A percentile compares a stretch with the other conserved stretches of the same genome.
Conservation (phyloP, 2,329 filamentous ascomycete species). For the Microsporum audouinii region DNA sequence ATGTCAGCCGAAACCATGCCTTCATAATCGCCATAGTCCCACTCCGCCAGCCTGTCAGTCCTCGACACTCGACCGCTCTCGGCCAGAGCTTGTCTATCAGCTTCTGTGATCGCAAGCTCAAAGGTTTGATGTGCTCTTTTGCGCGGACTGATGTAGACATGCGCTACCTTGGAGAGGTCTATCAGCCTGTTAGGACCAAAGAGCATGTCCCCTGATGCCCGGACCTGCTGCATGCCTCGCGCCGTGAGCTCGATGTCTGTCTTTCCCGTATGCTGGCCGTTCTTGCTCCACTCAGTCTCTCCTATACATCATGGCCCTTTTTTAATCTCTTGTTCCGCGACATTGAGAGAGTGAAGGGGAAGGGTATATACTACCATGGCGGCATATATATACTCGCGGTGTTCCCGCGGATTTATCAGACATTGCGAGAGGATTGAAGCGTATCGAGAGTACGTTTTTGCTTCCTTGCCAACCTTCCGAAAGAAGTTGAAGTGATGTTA, state of each 20-base stretch:
- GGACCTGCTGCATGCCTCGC: constrained; percentile 36
- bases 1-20: constrained; percentile 46
- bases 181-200: constrained; percentile 43
- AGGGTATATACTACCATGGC: constrained; percentile 24
- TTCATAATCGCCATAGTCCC: constrained; percentile 55
- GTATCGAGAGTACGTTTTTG: not conserved
- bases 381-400: constrained; percentile 30
- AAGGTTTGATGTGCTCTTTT: constrained; percentile 40
- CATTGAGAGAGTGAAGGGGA: not conserved
- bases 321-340: not conserved
- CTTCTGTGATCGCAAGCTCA: constrained; percentile 33
- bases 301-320: constrained; percentile 15
- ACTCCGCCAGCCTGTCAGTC: constrained; percentile 46
- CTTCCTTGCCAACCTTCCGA: not conserved
- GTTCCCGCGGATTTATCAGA: constrained; percentile 27
- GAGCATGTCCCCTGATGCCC: constrained; percentile 33
- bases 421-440: constrained; percentile 17
- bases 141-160: constrained; percentile 42
- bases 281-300: constrained; percentile 40
- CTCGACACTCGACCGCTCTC: constrained; percentile 31
- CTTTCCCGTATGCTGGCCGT: constrained; percentile 37
- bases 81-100: constrained; percentile 16
- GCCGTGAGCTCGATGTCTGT: constrained; percentile 36
- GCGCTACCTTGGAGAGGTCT: constrained; percentile 38
- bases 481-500: not conserved